Conservation (phyloP, 2,329 filamentous ascomycete genomes). For the Fusarium anthophilum region DNA sequence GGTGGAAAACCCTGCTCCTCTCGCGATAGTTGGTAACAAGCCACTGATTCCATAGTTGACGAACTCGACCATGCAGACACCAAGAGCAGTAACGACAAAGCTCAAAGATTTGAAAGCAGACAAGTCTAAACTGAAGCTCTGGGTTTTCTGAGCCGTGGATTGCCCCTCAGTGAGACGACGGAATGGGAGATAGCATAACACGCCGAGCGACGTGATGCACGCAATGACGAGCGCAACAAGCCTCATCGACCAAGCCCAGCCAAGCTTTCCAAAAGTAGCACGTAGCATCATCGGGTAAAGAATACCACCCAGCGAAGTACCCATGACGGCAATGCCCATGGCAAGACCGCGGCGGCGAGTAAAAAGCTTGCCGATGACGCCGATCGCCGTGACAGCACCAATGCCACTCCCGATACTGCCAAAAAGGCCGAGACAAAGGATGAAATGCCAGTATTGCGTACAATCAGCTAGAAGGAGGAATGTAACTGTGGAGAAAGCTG, state of each 20-base stretch:
- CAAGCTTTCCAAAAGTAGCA: slow-evolving; percentile 37
- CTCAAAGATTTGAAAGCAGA: slow-evolving; percentile 50
- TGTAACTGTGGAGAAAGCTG: slow-evolving; percentile 46
- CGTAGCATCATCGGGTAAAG: slow-evolving; percentile 47
- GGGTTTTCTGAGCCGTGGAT: background rate
- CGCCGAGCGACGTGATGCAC: slow-evolving; percentile 37
- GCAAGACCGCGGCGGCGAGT: slow-evolving; percentile 27
- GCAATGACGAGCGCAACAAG: slow-evolving; percentile 42
- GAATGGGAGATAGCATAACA: slow-evolving; percentile 48
- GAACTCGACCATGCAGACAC: slow-evolving; percentile 56
- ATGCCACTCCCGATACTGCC: slow-evolving; percentile 53
- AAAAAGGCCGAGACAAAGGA: slow-evolving; percentile 54
- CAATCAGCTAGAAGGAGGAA: slow-evolving; percentile 58
- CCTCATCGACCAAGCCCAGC: slow-evolving; percentile 47
- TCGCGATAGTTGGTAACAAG: slow-evolving; percentile 56
- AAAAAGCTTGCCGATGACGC: slow-evolving; percentile 43
- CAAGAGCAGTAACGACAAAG: slow-evolving; percentile 51
- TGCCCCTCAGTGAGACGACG: slow-evolving; percentile 21
- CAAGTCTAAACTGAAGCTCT: slow-evolving; percentile 45
- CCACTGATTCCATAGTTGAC: slow-evolving; percentile 58
- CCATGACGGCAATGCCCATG: slow-evolving; percentile 29
- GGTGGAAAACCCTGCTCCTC: slow-evolving; percentile 42
- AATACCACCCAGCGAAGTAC: slow-evolving; percentile 42
- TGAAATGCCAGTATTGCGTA: slow-evolving; percentile 58
- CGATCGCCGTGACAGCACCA: slow-evolving; percentile 46